These are phyloP conservation scores for Leccinum olivaceopallidum DNA, from an alignment of 768 basidiomycete species.

Conservation along the genomic window DNA sequence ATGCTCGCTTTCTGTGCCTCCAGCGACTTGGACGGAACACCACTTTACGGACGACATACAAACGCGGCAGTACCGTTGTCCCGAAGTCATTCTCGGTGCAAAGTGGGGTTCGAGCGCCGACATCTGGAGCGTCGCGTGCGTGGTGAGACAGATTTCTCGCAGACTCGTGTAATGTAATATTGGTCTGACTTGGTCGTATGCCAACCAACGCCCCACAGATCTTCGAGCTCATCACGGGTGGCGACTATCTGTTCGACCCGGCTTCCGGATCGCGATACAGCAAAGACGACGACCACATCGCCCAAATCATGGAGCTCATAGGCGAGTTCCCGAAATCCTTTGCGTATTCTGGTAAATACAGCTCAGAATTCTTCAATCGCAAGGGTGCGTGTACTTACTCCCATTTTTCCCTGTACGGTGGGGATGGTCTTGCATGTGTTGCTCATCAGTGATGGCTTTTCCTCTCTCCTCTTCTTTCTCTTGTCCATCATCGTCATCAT, in stretches of 20 bases:
- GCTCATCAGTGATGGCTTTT: conserved; percentile 9
- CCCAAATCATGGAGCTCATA: conserved; percentile 95
- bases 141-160: conserved; percentile 53
- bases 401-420: not conserved
- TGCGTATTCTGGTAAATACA: conserved; percentile 91
- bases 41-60: conserved; percentile 99
- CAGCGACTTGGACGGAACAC: conserved; percentile 86
- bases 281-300: conserved; percentile 97
- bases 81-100: conserved; percentile 95
- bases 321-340: conserved; percentile 85
- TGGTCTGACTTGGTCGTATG: conserved; percentile 1
- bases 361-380: conserved; percentile 93
- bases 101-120: conserved; percentile 96
- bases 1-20: conserved; percentile 3
- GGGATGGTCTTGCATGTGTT: not conserved
- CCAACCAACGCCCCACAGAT: conserved; percentile 46
- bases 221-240: conserved; percentile 94
- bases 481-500: not conserved
- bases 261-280: conserved; percentile 92
- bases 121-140: conserved; percentile 94
- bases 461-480: not conserved
- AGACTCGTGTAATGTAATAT: not conserved
- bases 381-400: conserved; percentile 58
- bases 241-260: conserved; percentile 98
- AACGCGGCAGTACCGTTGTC: conserved; percentile 95